A percentile compares a stretch with the other conserved stretches of the same genome.
These are phyloP conservation scores for Macrocybe gigantea DNA, from an alignment of 768 basidiomycete genomes.

Conservation along the genomic window DNA sequence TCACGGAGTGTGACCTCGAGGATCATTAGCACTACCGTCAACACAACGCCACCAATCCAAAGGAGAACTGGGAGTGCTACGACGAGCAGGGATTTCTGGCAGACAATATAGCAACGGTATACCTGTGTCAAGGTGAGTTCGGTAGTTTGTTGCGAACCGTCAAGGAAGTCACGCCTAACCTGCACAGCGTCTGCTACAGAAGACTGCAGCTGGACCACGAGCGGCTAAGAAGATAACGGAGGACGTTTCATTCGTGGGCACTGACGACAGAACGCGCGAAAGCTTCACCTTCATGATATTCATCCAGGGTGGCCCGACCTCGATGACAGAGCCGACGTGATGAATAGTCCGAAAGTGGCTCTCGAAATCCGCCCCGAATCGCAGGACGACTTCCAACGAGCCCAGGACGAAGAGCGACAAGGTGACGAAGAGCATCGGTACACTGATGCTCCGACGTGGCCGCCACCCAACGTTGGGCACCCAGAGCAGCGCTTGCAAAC, in stretches of 20 bases:
- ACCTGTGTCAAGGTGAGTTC: not conserved
- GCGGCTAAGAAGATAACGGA: not conserved
- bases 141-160: not conserved
- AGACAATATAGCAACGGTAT: not conserved
- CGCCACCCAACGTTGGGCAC: not conserved
- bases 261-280: no score
- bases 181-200: not conserved
- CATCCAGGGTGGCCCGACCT: not conserved
- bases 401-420: not conserved
- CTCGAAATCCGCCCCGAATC: not conserved
- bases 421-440: not conserved
- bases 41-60: not conserved
- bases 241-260: not conserved
- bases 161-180: not conserved
- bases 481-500: conserved; percentile 7
- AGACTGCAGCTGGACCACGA: not conserved
- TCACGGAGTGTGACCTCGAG: not conserved
- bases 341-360: not conserved
- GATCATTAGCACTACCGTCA: not conserved
- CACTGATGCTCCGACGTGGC: not conserved
- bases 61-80: not conserved
- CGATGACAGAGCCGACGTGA: not conserved
- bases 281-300: not conserved
- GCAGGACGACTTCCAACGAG: not conserved
- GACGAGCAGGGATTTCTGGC: not conserved